Evolutionary conservation across 1,284 basidiomycete genomes (phyloP), one percentile per base, ranked within the genome.

Genomic region (Pseudozyma sp.): DNA sequence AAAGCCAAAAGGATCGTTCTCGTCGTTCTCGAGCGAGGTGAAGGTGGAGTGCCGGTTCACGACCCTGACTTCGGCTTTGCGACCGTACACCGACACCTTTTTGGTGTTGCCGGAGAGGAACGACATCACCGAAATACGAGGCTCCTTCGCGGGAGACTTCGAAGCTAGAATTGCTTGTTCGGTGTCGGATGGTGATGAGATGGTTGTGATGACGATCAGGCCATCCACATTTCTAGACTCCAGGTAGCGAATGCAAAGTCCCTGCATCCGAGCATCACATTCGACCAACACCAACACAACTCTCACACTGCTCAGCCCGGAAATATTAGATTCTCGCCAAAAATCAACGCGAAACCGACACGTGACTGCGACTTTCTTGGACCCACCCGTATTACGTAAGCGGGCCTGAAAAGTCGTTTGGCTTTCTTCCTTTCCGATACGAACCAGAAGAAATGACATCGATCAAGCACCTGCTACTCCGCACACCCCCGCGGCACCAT

Each of bases 41-140:
- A 69, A 74, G 39, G 66, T 34, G 58, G 37, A 62, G 7, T 64
- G 55, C 14, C 65, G 62, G 24, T 67, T 66, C 46, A 74, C 57
- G 39, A 74, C 51, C 29, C 66, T 45, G 19, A 62, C 37, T 34
- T 61, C 57, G 7, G 66, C 49, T 24, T 66, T 74, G 34, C 59
- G 56, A 11, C 71, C 71, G 45, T 74, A 74, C n/a, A 74, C 71
- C 19, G 66, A 74, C 44, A 74, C 71, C 58, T 62, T 68, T n/a
- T 74, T 74, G 39, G 71, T 65, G 54, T 46, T 44, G 48, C 57
- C 58, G 5, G 66, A 68, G 13, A 66, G 71, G 34, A 35, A 52
- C 47, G 71, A 54, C 71, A 74, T 74, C 50, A 11, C 14, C 47
- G 13, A 17, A 13, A 2, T 7, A 11, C 35, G 35, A 37, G 14